A percentile compares a stretch with the other conserved stretches of the same genome.
Conservation (phyloP, 2,329 filamentous ascomycete species). For the Colletotrichum caudatum region DNA sequence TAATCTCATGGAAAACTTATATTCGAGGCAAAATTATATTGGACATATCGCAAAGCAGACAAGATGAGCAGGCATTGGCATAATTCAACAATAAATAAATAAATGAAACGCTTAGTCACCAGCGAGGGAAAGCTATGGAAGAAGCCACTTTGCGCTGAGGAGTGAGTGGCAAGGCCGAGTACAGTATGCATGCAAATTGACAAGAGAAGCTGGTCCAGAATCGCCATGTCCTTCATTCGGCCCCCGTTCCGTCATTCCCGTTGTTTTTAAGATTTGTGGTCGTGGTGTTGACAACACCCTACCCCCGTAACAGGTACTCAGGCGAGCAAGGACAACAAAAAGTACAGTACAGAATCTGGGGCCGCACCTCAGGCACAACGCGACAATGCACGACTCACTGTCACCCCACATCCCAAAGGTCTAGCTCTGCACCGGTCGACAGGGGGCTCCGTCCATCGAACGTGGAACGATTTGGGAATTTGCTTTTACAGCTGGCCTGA, state of each 20-base stretch:
- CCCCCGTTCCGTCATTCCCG: neutral
- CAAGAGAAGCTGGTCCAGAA: neutral
- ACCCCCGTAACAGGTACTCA: too few species aligned
- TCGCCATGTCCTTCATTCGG: neutral
- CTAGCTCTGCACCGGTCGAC: constrained; percentile 20
- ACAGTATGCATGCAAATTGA: neutral
- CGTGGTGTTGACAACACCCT: neutral
- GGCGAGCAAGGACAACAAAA: neutral
- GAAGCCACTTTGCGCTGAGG: neutral
- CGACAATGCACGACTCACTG: constrained; percentile 30
- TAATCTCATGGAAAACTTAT: neutral
- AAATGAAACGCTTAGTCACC: neutral
- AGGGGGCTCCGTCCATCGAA: constrained; percentile 30
- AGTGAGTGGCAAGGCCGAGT: constrained; percentile 4
- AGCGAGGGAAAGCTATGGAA: neutral
- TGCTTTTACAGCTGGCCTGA: constrained; percentile 42
- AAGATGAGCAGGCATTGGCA: neutral
- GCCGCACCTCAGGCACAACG: constrained; percentile 21
- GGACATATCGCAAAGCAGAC: neutral
- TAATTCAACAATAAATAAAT: too few species aligned
- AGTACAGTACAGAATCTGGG: neutral
- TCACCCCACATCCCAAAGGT: constrained; percentile 22
- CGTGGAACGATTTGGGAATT: constrained; percentile 41
- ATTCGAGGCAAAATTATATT: neutral
- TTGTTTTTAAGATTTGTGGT: neutral